phyloP scores from a whole-genome alignment of 1,284 basidiomycete species.

The Megacollybia platyphylla region DNA sequence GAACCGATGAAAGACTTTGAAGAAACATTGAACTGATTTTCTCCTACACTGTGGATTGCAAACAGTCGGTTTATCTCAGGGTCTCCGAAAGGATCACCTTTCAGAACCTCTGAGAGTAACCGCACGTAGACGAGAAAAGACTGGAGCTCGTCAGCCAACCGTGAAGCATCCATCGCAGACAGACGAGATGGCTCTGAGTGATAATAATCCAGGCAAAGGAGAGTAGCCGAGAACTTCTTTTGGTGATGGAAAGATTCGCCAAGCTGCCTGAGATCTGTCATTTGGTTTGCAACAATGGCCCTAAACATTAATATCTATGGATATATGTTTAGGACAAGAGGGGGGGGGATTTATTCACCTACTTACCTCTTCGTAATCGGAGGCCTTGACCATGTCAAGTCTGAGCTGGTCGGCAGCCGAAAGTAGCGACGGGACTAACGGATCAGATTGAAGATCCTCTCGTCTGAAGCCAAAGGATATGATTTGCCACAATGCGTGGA shows the following conservation, averaged over 20 bases:
- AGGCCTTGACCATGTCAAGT: no score
- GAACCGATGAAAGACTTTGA: not conserved
- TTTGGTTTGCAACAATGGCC: not conserved
- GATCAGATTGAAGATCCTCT: not conserved
- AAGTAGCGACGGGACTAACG: not conserved
- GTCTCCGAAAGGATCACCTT: not conserved
- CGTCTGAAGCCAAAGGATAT: constrained; percentile 13
- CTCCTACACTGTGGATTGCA: not conserved
- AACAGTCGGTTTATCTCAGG: not conserved
- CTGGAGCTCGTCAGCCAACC: not conserved
- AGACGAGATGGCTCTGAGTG: not conserved
- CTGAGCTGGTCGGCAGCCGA: not conserved
- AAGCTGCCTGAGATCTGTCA: not conserved
- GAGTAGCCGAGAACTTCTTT: not conserved
- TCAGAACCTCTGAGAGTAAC: not conserved
- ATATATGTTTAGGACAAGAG: no score
- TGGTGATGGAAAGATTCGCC: not conserved
- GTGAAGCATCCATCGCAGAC: not conserved
- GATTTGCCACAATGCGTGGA: constrained; percentile 18
- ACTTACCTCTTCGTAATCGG: not conserved
- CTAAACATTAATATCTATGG: not conserved
- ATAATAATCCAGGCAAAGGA: not conserved
- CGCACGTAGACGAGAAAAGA: not conserved
- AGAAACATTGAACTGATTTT: not conserved
- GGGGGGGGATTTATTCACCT: no score